phyloP scores from a whole-genome alignment of 73 alveolate species.

The Paramecium octaurelia region DNA sequence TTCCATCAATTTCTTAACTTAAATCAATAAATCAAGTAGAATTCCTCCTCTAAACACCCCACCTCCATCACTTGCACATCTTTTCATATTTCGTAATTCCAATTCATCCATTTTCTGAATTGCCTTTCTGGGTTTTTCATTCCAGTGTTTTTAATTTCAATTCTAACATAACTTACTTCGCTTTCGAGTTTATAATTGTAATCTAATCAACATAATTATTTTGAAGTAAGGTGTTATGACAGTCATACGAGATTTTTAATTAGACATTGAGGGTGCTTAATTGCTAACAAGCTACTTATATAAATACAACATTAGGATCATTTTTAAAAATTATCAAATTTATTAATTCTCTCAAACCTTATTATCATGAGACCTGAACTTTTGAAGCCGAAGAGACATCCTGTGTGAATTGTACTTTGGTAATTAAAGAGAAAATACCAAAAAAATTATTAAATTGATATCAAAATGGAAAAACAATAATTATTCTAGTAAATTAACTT shows the following conservation, averaged over 20 bases:
- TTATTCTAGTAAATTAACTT: background rate
- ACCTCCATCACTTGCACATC: background rate
- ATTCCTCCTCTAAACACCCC: background rate
- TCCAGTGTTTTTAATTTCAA: background rate
- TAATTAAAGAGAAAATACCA: too few species aligned
- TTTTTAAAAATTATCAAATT: too few species aligned
- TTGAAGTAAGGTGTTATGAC: background rate
- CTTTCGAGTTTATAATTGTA: background rate
- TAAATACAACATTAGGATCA: too few species aligned
- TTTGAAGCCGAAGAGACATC: background rate
- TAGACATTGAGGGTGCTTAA: background rate
- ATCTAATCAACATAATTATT: background rate
- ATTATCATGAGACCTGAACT: too few species aligned
- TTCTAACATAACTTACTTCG: background rate
- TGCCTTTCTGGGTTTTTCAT: background rate
- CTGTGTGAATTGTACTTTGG: background rate
- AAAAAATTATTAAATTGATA: too few species aligned
- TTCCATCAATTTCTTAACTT: background rate
- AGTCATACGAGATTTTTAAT: background rate
- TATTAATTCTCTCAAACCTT: too few species aligned
- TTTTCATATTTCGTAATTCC: too few species aligned
- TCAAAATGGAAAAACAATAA: background rate
- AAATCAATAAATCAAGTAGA: background rate
- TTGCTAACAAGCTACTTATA: background rate
- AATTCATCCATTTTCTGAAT: background rate